A percentile compares a stretch with the other conserved stretches of the same genome.
phyloP scores from a whole-genome alignment of 768 basidiomycete species.

The Tricholoma flavovirens region DNA sequence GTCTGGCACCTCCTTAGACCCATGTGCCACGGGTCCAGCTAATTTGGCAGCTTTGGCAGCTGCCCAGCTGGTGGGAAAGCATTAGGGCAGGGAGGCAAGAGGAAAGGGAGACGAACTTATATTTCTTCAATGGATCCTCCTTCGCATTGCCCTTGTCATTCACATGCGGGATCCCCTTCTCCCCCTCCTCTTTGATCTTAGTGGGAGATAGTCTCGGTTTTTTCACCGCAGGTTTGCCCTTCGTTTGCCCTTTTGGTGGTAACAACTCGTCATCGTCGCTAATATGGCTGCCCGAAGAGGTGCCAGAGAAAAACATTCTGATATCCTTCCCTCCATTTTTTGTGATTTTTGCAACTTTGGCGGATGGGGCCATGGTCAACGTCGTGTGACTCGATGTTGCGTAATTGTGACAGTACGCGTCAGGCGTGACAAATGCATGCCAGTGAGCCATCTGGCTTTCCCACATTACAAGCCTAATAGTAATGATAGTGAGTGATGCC shows the following conservation, averaged over 20 bases:
- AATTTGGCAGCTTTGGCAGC: constrained; percentile 53
- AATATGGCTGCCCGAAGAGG: constrained; percentile 7
- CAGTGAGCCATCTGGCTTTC: too few relatives aligned
- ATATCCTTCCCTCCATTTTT: constrained; percentile 32
- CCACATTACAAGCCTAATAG: too few relatives aligned
- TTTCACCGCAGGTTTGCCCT: constrained; percentile 13
- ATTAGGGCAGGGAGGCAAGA: background rate
- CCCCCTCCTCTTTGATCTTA: constrained; percentile 8
- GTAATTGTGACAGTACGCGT: too few relatives aligned
- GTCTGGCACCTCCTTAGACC: constrained; percentile 68
- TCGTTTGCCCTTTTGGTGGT: constrained; percentile 6
- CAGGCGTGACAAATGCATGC: too few relatives aligned
- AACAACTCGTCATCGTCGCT: constrained; percentile 15
- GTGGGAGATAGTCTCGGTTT: constrained; percentile 9
- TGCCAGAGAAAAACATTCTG: constrained; percentile 32
- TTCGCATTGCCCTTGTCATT: constrained; percentile 13
- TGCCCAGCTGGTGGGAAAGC: constrained; percentile 29
- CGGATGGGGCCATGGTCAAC: constrained; percentile 13
- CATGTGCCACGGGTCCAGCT: constrained; percentile 58
- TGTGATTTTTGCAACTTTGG: constrained; percentile 19
- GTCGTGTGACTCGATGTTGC: too few relatives aligned
- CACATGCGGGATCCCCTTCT: constrained; percentile 9
- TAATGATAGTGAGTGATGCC: too few relatives aligned
- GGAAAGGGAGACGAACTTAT: constrained; percentile 18
- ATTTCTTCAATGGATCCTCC: constrained; percentile 18